phyloP scores from a whole-genome alignment of 2,329 filamentous ascomycete species.

The Alternaria alternata region DNA sequence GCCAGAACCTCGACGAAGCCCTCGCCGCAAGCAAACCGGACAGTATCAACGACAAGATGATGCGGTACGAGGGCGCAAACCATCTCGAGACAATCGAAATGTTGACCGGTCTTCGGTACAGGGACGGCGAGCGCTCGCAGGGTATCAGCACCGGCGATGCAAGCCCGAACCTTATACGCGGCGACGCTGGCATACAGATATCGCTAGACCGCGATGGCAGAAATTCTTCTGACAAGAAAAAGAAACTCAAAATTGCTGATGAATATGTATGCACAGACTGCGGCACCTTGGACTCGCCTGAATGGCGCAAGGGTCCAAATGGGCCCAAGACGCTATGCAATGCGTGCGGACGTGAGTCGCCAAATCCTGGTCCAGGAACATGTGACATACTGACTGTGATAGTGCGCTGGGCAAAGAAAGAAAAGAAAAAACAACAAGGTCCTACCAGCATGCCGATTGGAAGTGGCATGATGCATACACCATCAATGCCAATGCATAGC shows the following conservation, averaged over 20 bases:
- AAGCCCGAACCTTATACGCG: constrained; percentile 81
- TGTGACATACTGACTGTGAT: constrained; percentile 25
- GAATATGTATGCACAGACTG: constrained; percentile 97
- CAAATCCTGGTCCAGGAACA: neutral
- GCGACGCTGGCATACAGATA: constrained; percentile 86
- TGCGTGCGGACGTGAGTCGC: constrained; percentile 80
- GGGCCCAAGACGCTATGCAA: constrained; percentile 96
- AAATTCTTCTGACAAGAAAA: constrained; percentile 76
- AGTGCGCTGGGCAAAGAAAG: constrained; percentile 72
- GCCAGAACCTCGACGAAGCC: constrained; percentile 80
- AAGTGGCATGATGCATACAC: constrained; percentile 28
- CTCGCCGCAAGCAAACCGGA: constrained; percentile 72
- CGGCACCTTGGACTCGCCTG: constrained; percentile 90
- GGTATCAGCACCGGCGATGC: constrained; percentile 87
- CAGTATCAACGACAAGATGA: constrained; percentile 85
- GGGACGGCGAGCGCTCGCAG: constrained; percentile 85
- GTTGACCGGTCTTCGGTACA: constrained; percentile 86
- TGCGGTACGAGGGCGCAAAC: constrained; percentile 74
- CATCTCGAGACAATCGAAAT: constrained; percentile 92
- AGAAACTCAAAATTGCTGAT: constrained; percentile 80
- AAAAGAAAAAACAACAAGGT: constrained; percentile 70
- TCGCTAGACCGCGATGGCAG: constrained; percentile 78
- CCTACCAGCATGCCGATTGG: constrained; percentile 24
- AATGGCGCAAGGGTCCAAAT: constrained; percentile 93
- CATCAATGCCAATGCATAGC: constrained; percentile 38